Evolutionary conservation across 768 basidiomycete genomes (phyloP).

Genomic region (Auricularia heimuer): DNA sequence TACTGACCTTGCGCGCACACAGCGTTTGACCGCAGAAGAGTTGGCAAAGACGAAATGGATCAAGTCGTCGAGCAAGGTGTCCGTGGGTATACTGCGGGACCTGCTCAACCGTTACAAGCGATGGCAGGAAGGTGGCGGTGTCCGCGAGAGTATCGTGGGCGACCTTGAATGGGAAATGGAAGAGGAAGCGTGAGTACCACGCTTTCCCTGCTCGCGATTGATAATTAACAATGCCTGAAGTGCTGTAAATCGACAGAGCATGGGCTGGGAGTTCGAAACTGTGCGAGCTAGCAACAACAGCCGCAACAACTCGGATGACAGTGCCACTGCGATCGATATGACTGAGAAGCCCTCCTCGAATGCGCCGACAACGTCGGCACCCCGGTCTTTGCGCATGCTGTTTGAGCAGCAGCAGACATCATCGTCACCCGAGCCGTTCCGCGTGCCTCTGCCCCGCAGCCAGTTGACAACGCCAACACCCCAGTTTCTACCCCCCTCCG

Average conservation of each 20-base stretch:
- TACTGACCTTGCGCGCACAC: slow-evolving; percentile 7
- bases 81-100: slow-evolving; percentile 65
- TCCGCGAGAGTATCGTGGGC: slow-evolving; percentile 66
- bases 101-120: slow-evolving; percentile 69
- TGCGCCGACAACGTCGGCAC: slow-evolving; percentile 36
- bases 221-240: neutral
- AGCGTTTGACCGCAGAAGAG: slow-evolving; percentile 89
- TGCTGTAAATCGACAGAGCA: neutral
- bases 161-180: slow-evolving; percentile 65
- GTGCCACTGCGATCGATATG: neutral
- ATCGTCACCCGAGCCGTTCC: slow-evolving; percentile 4
- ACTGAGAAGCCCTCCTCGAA: slow-evolving; percentile 7
- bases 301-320: slow-evolving; percentile 11
- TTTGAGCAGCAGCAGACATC: slow-evolving; percentile 41
- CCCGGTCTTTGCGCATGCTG: slow-evolving; percentile 66
- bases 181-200: slow-evolving; percentile 36
- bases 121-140: slow-evolving; percentile 57
- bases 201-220: neutral
- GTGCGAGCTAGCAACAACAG: slow-evolving; percentile 31
- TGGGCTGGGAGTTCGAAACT: slow-evolving; percentile 70
- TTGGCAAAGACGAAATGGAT: slow-evolving; percentile 86
- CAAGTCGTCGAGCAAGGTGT: slow-evolving; percentile 56
- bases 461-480: slow-evolving; percentile 8
- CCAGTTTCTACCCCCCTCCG: neutral
- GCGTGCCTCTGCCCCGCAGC: slow-evolving; percentile 10